These are phyloP conservation scores for Penicillium coffeae DNA, from an alignment of 495 filamentous ascomycete species.

Conservation along the genomic window DNA sequence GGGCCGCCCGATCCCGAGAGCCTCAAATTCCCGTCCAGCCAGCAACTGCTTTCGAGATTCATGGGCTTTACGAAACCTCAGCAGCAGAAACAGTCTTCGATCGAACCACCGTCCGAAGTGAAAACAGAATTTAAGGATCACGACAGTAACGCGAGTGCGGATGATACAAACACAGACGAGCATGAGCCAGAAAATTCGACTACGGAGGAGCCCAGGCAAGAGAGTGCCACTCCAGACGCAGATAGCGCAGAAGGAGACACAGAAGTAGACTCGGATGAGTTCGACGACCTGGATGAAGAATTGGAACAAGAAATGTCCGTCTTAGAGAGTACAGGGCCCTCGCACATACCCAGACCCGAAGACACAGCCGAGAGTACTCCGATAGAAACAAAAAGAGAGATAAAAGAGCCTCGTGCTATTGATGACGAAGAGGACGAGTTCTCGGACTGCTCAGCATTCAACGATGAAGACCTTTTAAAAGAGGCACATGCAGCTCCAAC, in stretches of 20 bases:
- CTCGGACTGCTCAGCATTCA: constrained; percentile 39
- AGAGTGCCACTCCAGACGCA: constrained; percentile 8
- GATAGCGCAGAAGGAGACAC: constrained; percentile 16
- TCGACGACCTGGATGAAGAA: constrained; percentile 14
- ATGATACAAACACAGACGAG: neutral
- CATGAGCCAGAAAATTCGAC: neutral
- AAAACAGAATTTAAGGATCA: neutral
- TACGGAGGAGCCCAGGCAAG: neutral
- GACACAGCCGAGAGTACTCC: neutral
- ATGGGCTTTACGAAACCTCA: constrained; percentile 17
- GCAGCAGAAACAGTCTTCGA: too few relatives aligned
- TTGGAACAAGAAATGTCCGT: constrained; percentile 5
- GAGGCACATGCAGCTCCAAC: constrained; percentile 18
- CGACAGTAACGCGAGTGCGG: neutral
- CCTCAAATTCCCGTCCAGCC: constrained; percentile 41
- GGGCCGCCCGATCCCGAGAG: constrained; percentile 44
- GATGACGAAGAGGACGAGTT: constrained; percentile 35
- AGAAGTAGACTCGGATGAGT: constrained; percentile 20
- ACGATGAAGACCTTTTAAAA: constrained; percentile 33
- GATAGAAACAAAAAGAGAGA: constrained; percentile 1
- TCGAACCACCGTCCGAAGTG: neutral
- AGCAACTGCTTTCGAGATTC: constrained; percentile 44
- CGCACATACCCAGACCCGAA: neutral
- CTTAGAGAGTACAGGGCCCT: constrained; percentile 1
- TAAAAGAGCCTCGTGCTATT: neutral